A percentile compares a stretch with the other conserved stretches of the same genome.
These are phyloP conservation scores for Yamadazyma paraphyllophila DNA, from an alignment of 805 yeast species.

Conservation along the genomic window DNA sequence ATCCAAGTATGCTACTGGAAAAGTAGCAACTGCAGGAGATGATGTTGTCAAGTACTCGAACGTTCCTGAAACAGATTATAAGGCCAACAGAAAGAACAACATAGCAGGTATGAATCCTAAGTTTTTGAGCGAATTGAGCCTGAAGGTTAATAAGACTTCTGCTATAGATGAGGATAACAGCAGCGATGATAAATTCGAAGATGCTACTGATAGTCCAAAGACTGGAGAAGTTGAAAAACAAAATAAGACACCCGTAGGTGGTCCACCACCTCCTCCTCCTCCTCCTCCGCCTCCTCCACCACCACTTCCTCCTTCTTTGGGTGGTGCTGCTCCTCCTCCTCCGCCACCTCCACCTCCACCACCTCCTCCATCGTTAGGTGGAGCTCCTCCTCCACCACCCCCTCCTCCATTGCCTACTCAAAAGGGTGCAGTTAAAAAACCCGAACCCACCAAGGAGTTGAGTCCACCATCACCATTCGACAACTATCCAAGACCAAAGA, in stretches of 20 bases:
- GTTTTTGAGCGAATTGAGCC: constrained; percentile 52
- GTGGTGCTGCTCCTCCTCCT: constrained; percentile 18
- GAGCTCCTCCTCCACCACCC: constrained; percentile 28
- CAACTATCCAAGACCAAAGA: constrained; percentile 54
- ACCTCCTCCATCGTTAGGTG: constrained; percentile 10
- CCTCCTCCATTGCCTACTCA: constrained; percentile 27
- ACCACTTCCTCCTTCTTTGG: constrained; percentile 16
- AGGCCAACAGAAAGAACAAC: constrained; percentile 29
- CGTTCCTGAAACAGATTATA: constrained; percentile 16
- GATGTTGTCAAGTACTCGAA: constrained; percentile 12
- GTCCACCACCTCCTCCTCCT: constrained; percentile 25
- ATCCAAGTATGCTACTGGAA: constrained; percentile 45
- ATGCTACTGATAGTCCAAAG: constrained; percentile 10
- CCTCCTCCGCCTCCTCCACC: constrained; percentile 17
- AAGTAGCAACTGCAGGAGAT: constrained; percentile 21
- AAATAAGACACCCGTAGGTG: background rate
- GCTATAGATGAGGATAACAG: constrained; percentile 29
- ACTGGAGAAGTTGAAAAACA: background rate
- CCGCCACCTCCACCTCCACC: constrained; percentile 23
- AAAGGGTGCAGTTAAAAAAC: constrained; percentile 14
- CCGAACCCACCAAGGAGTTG: constrained; percentile 7
- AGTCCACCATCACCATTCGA: constrained; percentile 31
- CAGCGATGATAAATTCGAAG: constrained; percentile 17
- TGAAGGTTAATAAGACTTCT: constrained; percentile 45
- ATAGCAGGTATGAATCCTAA: constrained; percentile 45